phyloP scores from a whole-genome alignment of 305 asterid genomes.

The Fraxinus ornus region DNA sequence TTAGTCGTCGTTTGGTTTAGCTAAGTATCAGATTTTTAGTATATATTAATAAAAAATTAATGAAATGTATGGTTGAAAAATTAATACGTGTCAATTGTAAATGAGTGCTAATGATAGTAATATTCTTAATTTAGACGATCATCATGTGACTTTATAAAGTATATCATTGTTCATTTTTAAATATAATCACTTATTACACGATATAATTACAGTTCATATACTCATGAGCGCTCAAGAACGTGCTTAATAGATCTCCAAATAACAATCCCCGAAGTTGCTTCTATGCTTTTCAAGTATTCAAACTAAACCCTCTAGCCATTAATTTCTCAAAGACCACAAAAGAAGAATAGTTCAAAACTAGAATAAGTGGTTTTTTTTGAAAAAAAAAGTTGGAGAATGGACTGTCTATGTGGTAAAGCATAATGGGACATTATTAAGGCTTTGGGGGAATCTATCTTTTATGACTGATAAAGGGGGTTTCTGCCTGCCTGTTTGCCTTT shows the following conservation, averaged over 20 bases:
- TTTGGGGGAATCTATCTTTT: not conserved
- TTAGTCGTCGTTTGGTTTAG: not conserved
- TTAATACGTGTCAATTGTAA: not conserved
- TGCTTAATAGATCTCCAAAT: not conserved
- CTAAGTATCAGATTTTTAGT: no score
- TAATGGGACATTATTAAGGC: constrained; percentile 1
- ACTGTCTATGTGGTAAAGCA: constrained; percentile 20
- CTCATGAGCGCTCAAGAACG: not conserved
- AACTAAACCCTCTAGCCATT: constrained; percentile 7
- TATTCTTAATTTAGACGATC: not conserved
- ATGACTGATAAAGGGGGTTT: constrained; percentile 20
- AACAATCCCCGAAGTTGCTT: constrained; percentile 4
- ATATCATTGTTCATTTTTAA: no score
- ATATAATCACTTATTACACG: not conserved
- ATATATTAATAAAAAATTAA: no score
- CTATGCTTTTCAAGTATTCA: not conserved
- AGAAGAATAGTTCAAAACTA: constrained; percentile 6
- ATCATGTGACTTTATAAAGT: not conserved
- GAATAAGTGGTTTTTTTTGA: not conserved
- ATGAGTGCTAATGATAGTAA: not conserved
- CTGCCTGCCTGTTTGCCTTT: constrained; percentile 1
- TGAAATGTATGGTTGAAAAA: no score
- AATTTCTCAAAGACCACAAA: constrained; percentile 20
- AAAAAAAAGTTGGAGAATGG: constrained; percentile 19
- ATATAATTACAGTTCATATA: not conserved